Base-by-base conservation (phyloP, 495 filamentous ascomycete genomes). In the Penicillium malachiteum region DNA sequence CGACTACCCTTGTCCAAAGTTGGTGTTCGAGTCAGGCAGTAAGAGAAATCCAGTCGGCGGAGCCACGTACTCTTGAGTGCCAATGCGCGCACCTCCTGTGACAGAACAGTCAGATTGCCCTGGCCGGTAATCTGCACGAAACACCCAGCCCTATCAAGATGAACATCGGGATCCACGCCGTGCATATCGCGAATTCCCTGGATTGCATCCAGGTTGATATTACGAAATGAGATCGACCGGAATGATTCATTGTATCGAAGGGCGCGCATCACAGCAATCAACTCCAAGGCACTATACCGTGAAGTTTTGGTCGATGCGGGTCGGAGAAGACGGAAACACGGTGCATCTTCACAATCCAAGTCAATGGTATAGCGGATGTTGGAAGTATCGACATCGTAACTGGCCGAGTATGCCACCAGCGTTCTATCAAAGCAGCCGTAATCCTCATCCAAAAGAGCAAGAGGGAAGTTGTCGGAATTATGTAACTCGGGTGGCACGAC, bases 231-330 rank as follows among this genome's bases (percentile, higher is more conserved):
- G 37, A 98, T 81, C 1, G 90, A 87, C 48, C 79, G 80, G 69
- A 97, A 97, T 12, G 84, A 88, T 66, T 96, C 91, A 62, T 97
- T 97, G 72, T 96, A 98, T 35, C 94, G 83, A 46, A 98, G 73
- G 6, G 94, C 83, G 16, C 93, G 83, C 78, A 96, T 81, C 21
- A 97, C 82, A 2, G 94, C 91, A 38, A 98, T 75, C 21, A 97
- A 68, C 68, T 97, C 94, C 46, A 87, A 66, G 6, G 82, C 68
- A 4, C 78, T 83, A 63, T 98, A 98, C 35, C 79, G 76, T 4
- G 74, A 70, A 47, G 72, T 70, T 33, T 68, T 74, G 6, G 76
- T 67, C 12, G 81, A 81, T 32, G 82, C 80, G 6, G 89, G 84
- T 12, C 85, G 82, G 31, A 90, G 79, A n/a, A 98, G 80, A 38